Evolutionary conservation across 2,329 filamentous ascomycete species (phyloP), one percentile per base, ranked within the genome.

Genomic region (Grosmannia clavigera): DNA sequence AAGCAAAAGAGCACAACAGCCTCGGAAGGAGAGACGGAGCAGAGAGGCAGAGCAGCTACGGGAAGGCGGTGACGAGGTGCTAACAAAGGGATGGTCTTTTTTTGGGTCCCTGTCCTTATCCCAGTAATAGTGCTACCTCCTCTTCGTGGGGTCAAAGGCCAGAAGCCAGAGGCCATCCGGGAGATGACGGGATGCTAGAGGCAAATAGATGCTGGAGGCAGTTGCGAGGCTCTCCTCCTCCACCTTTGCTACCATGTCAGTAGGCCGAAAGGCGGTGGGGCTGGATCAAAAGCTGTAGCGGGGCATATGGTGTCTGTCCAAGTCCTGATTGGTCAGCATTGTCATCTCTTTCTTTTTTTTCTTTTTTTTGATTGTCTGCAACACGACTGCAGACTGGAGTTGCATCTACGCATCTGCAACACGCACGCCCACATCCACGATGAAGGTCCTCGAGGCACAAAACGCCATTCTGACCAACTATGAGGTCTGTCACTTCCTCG

Each of bases 381-480:
- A 31, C 29, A 40, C 3, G 38, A 40, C 40, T 19, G 14, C 19
- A 40, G 40, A 19, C 40, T 4, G 5, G 50, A 52, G 11, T 52
- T 10, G 12, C 27, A 25, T 25, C 22, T 14, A 52, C 50, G 11
- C 50, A 14, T 27, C 22, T 0, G 4, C 6, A 11, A 52, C 52
- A 5, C 22, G 16, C 22, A 16, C 50, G 25, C 29, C 19, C 9
- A n/a, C 19, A 11, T 22, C 25, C 66, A 70, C 43, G 25, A 85
- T 86, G 83, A 86, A 88, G 79, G 81, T 91, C 68, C 74, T 90
- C 66, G 86, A 87, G 68, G 76, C 86, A 3, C 85, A 90, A 69
- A 82, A 82, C 35, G 85, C 85, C 5, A 78, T 85, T 51, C 76
- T 91, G 67, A 82, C 83, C 69, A 90, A 90, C 71, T 86, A 82